Base-by-base conservation (phyloP, 768 basidiomycete species). In the Collybia sp. region DNA sequence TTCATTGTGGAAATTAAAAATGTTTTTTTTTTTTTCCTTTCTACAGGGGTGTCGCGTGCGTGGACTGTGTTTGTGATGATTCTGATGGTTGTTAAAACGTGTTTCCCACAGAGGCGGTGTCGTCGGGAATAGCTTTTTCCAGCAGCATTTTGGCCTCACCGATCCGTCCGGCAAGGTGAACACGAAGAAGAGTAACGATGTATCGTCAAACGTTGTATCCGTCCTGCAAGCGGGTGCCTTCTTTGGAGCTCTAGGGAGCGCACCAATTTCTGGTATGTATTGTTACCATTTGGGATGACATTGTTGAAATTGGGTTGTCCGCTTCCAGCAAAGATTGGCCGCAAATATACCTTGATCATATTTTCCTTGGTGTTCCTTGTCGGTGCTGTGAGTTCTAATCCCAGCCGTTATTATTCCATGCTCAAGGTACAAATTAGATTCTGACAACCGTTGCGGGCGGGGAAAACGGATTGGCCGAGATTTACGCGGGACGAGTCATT, bases 141-240 rank as follows among this genome's bases (percentile, higher is more conserved):
- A 76, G 53, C 38, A 65, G 11, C 73, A 80, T 39, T 92, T 92
- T 56, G 79, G 79, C 12, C 69, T 87, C 43, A 59, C 69, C 42
- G 67, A 74, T 31, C 43, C 66, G 1, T 60, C 77, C 44, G 79
- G 79, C 17, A 55, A 54, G 1, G 58, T 62, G 35, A 63, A 82
- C 58, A 30, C 40, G 17, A 52, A 51, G 41, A 62, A 61, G 44
- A 54, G 56, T 17, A 75, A 84, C 46, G 66, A 71, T 3, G 69
- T 92, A n/a, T 83, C 83, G 0, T 84, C 85, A 36, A 90, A 88
- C 52, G 83, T 94, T 36, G 92, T 93, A 13, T 88, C 91, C 2
- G 87, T 93, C 3, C 73, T 93, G 9, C 91, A 93, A 59, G 88
- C 82, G 3, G 89, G 89, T 10, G 88, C 88, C 1, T 92, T 93